phyloP scores from a whole-genome alignment of 2,329 filamentous ascomycete species.

The Aaosphaeria pasadenensis region DNA sequence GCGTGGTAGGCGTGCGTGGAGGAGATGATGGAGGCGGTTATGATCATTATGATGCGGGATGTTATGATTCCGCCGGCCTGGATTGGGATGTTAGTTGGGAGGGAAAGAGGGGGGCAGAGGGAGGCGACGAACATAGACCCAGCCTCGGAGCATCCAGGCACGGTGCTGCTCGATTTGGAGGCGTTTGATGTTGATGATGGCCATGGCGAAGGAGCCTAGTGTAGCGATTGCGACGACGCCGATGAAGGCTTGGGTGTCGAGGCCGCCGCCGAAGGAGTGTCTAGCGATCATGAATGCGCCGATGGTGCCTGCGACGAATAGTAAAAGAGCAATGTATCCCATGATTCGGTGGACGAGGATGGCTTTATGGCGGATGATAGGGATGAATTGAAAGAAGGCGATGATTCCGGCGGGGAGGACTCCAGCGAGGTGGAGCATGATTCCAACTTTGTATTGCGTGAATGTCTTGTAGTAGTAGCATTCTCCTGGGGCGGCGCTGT shows the following conservation, averaged over 20 bases:
- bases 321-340: constrained; percentile 1
- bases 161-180: constrained; percentile 63
- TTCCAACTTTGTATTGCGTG: background rate
- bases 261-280: background rate
- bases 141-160: constrained; percentile 59
- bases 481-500: background rate
- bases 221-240: background rate
- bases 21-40: constrained; percentile 42
- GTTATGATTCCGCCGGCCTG: constrained; percentile 54
- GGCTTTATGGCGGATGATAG: background rate
- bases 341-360: constrained; percentile 1
- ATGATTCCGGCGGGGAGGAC: background rate
- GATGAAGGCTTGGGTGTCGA: background rate
- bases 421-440: background rate
- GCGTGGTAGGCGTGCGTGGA: constrained; percentile 32
- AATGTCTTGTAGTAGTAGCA: background rate
- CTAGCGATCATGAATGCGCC: background rate
- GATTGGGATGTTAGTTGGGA: background rate
- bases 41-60: constrained; percentile 47
- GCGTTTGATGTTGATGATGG: constrained; percentile 56
- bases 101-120: background rate
- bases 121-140: constrained; percentile 21
- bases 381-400: background rate
- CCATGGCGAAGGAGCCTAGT: constrained; percentile 27
- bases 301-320: constrained; percentile 5